Conservation (phyloP, 2,329 filamentous ascomycete genomes). For the Stenocarpella maydis region DNA sequence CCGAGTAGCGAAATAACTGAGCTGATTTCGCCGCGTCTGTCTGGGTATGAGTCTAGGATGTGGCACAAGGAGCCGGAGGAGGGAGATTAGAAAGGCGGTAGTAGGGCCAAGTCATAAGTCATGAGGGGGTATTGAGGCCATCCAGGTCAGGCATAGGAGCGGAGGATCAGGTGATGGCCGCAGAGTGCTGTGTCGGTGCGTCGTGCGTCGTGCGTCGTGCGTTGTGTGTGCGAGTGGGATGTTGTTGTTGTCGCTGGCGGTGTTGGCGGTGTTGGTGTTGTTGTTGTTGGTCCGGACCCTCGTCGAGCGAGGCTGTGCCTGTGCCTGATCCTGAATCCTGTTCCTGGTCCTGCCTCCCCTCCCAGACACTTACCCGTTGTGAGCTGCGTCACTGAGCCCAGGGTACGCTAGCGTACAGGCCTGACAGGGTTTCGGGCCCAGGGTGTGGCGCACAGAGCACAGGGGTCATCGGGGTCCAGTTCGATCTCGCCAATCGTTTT, state of each 20-base stretch:
- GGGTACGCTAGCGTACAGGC: no score
- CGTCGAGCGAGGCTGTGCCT: background rate
- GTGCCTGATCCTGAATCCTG: background rate
- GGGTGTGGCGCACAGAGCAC: background rate
- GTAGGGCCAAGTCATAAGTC: background rate
- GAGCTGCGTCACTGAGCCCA: slow-evolving; percentile 14
- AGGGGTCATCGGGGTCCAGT: slow-evolving; percentile 1
- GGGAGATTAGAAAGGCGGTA: background rate
- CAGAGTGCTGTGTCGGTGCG: background rate
- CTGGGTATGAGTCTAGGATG: no score
- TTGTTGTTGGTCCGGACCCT: background rate
- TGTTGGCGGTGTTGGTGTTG: no score
- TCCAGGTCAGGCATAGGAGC: no score
- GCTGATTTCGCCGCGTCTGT: no score
- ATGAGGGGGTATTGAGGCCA: no score
- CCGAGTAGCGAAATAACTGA: background rate
- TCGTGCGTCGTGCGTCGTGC: background rate
- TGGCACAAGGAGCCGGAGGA: no score
- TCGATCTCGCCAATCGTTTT: slow-evolving; percentile 25
- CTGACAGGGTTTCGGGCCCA: no score
- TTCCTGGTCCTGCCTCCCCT: no score
- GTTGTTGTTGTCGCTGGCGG: background rate
- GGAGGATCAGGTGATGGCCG: slow-evolving; percentile 14
- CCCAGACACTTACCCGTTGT: slow-evolving; percentile 16
- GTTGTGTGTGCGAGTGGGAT: background rate